Base-by-base conservation (phyloP, 352 stramenopile genomes). In the Globisporangium rhizosaccharum region DNA sequence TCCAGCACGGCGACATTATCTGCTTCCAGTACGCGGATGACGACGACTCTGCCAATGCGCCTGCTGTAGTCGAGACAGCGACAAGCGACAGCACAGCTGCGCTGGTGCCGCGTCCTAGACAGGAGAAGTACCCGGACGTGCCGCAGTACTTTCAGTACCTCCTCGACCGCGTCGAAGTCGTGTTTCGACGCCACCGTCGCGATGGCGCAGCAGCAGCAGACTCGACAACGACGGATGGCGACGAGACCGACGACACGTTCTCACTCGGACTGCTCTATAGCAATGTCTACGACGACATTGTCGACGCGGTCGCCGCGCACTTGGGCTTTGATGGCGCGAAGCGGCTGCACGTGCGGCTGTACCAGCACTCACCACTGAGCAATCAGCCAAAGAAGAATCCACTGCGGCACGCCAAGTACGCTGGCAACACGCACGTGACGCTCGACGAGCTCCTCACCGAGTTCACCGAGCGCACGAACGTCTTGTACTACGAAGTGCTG, bases 1-100 rank as follows among this genome's bases (percentile, higher is more conserved):
- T 96, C 60, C 86, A 96, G 56, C 62, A 83, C 49, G 86, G 86
- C 7, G 86, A 96, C 56, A 96, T 96, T 15, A 72, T 96, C 52
- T 92, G 85, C 60, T 93, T 82, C 51, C 84, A 94, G 57, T 80
- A 70, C 18, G 70, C 66, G 36, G 68, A 85, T 6, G 71, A 78
- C 20, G 66, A 75, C 26, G n/a, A n/a, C n/a, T n/a, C n/a, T n/a
- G 47, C 2, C 15, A 44, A 54, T 46, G 30, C 52, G 68, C 23
- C 56, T 68, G 17, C 62, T 68, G 23, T 23, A 58, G 3, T 42
- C 54, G 5, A 59, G 73, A n/a, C 30, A 72, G 11, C 51, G 42
- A 49, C 59, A 64, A 45, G 20, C 25, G 65, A 71, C 11, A 62
- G 75, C 14, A 62, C 79, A 11, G 58, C 52, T 1, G 70, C 74